phyloP scores from a whole-genome alignment of 2,329 filamentous ascomycete species.

The Alternaria atra region DNA sequence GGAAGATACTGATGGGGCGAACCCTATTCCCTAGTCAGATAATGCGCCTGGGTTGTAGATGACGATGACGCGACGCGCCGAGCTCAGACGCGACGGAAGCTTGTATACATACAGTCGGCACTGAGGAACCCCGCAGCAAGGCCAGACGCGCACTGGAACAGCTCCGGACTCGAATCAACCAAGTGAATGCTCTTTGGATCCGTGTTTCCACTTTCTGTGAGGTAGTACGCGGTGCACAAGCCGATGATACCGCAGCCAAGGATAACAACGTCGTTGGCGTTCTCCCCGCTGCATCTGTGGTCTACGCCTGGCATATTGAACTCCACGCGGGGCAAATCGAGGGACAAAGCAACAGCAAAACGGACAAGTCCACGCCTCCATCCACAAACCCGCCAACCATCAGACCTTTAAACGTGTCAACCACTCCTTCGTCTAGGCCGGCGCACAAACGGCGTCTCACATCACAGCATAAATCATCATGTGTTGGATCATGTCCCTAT shows the following conservation, averaged over 20 bases:
- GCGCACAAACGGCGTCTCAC: slow-evolving; percentile 4
- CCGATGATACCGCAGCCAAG: slow-evolving; percentile 58
- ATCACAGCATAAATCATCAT: slow-evolving; percentile 3
- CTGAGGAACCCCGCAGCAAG: slow-evolving; percentile 79
- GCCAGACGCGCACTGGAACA: slow-evolving; percentile 79
- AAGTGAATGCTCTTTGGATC: slow-evolving; percentile 63
- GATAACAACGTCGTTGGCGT: slow-evolving; percentile 41
- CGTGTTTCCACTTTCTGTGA: slow-evolving; percentile 58
- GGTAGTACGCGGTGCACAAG: slow-evolving; percentile 67
- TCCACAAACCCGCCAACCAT: neutral
- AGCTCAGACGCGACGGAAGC: neutral
- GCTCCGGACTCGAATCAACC: slow-evolving; percentile 64
- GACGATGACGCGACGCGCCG: neutral
- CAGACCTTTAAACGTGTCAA: neutral
- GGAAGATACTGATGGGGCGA: slow-evolving; percentile 63
- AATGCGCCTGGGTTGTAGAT: neutral
- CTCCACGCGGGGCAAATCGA: slow-evolving; percentile 6
- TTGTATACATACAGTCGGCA: slow-evolving; percentile 64
- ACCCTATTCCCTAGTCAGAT: slow-evolving; percentile 55
- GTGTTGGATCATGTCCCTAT: slow-evolving; percentile 2
- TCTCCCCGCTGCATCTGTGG: slow-evolving; percentile 10
- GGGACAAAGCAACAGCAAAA: neutral
- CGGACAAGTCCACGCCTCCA: neutral
- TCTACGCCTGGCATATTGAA: slow-evolving; percentile 5
- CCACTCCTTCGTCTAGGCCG: neutral